phyloP scores from a whole-genome alignment of 306 rosid genomes.

The Sphenostylis stenocarpa region DNA sequence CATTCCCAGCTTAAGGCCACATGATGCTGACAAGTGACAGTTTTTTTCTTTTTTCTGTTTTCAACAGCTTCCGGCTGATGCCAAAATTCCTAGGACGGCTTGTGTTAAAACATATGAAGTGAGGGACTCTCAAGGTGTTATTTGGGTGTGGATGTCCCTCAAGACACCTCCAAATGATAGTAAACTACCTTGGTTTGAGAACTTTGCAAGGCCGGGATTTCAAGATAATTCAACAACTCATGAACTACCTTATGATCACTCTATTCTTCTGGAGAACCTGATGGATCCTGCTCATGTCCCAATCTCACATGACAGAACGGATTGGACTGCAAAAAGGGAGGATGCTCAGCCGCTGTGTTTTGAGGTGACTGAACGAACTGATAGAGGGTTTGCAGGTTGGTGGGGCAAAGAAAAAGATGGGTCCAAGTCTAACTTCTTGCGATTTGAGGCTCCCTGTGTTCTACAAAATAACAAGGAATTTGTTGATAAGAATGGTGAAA shows the following conservation, averaged over 20 bases:
- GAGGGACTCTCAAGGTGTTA: constrained; percentile 88
- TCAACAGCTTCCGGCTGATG: constrained; percentile 84
- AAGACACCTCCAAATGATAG: constrained; percentile 60
- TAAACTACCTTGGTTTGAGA: constrained; percentile 89
- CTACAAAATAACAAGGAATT: constrained; percentile 81
- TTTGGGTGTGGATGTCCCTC: constrained; percentile 98
- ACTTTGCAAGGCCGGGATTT: constrained; percentile 83
- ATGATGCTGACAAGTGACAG: not conserved
- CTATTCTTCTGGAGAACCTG: constrained; percentile 89
- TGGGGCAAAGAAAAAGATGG: constrained; percentile 76
- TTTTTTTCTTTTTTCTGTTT: not conserved
- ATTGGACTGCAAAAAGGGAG: constrained; percentile 81
- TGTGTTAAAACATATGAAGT: constrained; percentile 78
- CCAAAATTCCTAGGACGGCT: constrained; percentile 84
- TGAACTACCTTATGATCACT: constrained; percentile 98
- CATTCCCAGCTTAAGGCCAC: not conserved
- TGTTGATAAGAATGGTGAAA: constrained; percentile 59
- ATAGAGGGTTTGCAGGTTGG: constrained; percentile 92
- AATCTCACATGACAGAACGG: constrained; percentile 94
- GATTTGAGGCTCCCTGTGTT: constrained; percentile 85
- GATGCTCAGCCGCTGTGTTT: constrained; percentile 78
- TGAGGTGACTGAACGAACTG: constrained; percentile 73
- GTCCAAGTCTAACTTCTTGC: constrained; percentile 52
- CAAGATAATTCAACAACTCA: constrained; percentile 75
- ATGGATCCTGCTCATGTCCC: constrained; percentile 99